Evolutionary conservation across 192 early-diverging fungal genomes (phyloP).

Genomic region (Backusella westeae): DNA sequence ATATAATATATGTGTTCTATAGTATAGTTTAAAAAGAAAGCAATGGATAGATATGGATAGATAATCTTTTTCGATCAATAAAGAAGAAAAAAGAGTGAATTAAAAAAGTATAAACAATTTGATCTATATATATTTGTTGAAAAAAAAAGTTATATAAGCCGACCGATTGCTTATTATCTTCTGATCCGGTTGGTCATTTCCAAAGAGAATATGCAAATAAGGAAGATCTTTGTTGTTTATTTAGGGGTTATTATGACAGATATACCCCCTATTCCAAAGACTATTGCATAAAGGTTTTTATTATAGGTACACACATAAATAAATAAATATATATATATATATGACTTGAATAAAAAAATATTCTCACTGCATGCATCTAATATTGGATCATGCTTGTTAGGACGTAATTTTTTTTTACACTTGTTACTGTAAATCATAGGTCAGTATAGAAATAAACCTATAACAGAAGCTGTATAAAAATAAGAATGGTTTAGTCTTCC

Average conservation of each 20-base stretch:
- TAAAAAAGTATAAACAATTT: background rate
- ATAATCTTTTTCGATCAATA: background rate
- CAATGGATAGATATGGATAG: background rate
- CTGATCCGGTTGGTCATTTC: background rate
- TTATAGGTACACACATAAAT: background rate
- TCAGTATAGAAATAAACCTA: background rate
- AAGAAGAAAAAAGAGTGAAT: background rate
- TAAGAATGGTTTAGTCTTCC: background rate
- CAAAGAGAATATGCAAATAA: conserved; percentile 6
- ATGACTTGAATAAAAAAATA: background rate
- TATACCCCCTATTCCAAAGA: background rate
- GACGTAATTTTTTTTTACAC: background rate
- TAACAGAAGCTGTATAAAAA: background rate
- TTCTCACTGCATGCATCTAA: background rate
- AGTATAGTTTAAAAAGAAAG: background rate
- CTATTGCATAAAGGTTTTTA: conserved; percentile 1
- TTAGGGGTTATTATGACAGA: conserved; percentile 8
- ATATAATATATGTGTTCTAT: background rate
- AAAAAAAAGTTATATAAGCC: background rate
- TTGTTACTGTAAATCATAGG: background rate
- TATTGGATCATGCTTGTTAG: background rate
- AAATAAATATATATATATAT: background rate
- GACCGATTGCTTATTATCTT: background rate
- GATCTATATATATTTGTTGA: conserved; percentile 1
- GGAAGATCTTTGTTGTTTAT: conserved; percentile 16